These are phyloP conservation scores for Naematelia encephala DNA, from an alignment of 768 basidiomycete genomes.

Conservation along the genomic window DNA sequence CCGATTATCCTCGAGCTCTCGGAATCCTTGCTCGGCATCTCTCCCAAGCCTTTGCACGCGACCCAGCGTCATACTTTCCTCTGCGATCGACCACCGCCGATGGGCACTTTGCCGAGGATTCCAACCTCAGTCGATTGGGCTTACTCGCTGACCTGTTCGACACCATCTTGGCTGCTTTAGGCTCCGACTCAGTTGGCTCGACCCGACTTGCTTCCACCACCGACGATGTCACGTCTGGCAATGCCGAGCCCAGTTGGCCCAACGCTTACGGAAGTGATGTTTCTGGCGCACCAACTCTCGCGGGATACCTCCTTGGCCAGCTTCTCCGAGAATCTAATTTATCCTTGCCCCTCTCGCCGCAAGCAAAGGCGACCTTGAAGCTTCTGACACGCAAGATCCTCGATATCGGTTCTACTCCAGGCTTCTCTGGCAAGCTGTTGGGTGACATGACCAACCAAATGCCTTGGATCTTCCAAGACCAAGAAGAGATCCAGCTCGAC, in stretches of 20 bases:
- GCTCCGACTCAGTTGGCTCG: conserved; percentile 7
- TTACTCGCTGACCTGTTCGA: conserved; percentile 23
- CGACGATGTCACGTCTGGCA: not conserved
- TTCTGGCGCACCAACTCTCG: conserved; percentile 17
- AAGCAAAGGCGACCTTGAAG: conserved; percentile 5
- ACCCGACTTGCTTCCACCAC: not conserved
- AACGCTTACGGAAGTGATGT: conserved; percentile 23
- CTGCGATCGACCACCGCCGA: conserved; percentile 1
- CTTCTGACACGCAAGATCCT: conserved; percentile 10
- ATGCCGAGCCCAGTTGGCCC: not conserved
- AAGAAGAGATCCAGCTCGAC: conserved; percentile 30
- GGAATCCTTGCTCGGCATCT: conserved; percentile 8
- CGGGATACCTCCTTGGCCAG: conserved; percentile 28
- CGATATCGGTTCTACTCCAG: conserved; percentile 20
- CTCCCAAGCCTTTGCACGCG: conserved; percentile 8
- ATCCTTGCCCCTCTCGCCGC: not conserved
- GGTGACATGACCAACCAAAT: conserved; percentile 42
- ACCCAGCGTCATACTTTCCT: conserved; percentile 30
- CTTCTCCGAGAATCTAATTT: conserved; percentile 20
- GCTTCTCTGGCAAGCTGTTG: conserved; percentile 27
- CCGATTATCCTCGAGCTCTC: conserved; percentile 9
- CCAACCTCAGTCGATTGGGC: conserved; percentile 13
- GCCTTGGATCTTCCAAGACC: conserved; percentile 32
- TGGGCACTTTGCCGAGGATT: conserved; percentile 6
- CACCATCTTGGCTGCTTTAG: conserved; percentile 15